phyloP scores from a whole-genome alignment of 2,329 filamentous ascomycete genomes.

The Eutypella sp. region DNA sequence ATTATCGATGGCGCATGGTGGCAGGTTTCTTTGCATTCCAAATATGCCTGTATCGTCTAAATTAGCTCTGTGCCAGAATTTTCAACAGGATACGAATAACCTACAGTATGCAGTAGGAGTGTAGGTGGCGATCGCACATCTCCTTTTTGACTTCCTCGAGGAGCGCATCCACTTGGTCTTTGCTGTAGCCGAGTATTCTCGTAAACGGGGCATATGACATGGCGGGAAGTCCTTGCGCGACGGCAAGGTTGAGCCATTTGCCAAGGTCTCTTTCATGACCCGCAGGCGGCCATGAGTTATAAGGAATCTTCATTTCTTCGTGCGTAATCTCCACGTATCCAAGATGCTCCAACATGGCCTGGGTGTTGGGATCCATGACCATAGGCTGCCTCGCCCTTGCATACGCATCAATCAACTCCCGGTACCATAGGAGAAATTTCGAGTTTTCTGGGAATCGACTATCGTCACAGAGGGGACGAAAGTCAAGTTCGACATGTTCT shows the following conservation, averaged over 20 bases:
- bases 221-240: conserved; percentile 68
- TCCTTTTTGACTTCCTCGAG: conserved; percentile 60
- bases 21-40: conserved; percentile 22
- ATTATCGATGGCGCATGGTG: neutral
- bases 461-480: conserved; percentile 67
- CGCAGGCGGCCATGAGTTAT: conserved; percentile 68
- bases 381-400: conserved; percentile 60
- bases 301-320: conserved; percentile 61
- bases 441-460: conserved; percentile 53
- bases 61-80: conserved; percentile 11
- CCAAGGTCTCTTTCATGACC: conserved; percentile 63
- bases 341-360: conserved; percentile 55
- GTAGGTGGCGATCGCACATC: conserved; percentile 62
- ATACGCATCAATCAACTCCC: conserved; percentile 63
- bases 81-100: conserved; percentile 31
- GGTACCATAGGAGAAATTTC: conserved; percentile 63
- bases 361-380: conserved; percentile 51
- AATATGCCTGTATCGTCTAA: conserved; percentile 17
- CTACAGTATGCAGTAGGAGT: conserved; percentile 74
- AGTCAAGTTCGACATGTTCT: conserved; percentile 89
- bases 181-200: conserved; percentile 55
- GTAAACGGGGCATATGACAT: conserved; percentile 71
- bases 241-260: conserved; percentile 76
- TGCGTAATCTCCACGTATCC: conserved; percentile 81
- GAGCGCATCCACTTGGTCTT: conserved; percentile 59